A percentile compares a stretch with the other conserved stretches of the same genome.
Conservation (phyloP, 164 flowering plant genomes). For the Platanus orientalis region DNA sequence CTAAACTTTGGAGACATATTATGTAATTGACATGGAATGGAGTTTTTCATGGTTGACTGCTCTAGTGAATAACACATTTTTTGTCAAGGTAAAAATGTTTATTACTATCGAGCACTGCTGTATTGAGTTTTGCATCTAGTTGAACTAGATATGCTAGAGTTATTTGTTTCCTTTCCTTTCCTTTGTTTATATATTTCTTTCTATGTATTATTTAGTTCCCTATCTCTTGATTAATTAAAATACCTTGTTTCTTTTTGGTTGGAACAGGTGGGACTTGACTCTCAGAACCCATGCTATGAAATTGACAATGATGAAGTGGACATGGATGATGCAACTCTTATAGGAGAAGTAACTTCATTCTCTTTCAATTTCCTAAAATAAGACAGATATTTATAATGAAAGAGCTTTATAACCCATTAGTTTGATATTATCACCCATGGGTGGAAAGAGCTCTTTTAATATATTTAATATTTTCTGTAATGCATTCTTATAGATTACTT, state of each 20-base stretch:
- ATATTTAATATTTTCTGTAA: neutral
- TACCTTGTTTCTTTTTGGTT: conserved; percentile 7
- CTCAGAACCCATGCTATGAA: conserved; percentile 39
- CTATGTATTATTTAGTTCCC: conserved; percentile 6
- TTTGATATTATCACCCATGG: neutral
- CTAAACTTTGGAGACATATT: no score
- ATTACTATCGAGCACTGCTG: neutral
- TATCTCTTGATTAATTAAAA: neutral
- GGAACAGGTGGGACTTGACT: conserved; percentile 40
- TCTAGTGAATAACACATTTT: no score
- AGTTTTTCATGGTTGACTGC: no score
- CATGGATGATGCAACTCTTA: conserved; percentile 48
- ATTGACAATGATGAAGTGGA: conserved; percentile 46
- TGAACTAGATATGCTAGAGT: neutral
- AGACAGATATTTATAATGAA: conserved; percentile 1
- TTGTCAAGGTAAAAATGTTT: neutral
- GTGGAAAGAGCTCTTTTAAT: neutral
- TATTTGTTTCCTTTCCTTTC: no score
- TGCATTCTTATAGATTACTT: neutral
- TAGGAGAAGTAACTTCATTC: conserved; percentile 50
- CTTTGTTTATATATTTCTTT: neutral
- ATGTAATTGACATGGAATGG: no score
- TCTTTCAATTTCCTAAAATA: conserved; percentile 6
- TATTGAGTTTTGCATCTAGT: neutral
- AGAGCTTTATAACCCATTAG: neutral